Base-by-base conservation (phyloP, 2,329 filamentous ascomycete genomes). In the Xylariaceae sp. region DNA sequence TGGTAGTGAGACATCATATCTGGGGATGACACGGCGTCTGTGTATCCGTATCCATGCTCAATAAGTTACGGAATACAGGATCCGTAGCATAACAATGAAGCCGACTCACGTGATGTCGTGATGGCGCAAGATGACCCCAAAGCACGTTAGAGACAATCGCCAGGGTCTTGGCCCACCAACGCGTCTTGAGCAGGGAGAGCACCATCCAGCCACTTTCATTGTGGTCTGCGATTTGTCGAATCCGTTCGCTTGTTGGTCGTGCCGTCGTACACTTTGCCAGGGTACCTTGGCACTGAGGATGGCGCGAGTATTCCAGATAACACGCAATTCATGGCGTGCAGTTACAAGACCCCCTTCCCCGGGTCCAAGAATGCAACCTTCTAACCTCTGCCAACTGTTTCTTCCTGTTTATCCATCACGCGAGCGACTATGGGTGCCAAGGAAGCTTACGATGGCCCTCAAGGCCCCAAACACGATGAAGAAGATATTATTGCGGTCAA, bases 401-500 rank as follows among this genome's bases (percentile, higher is more conserved):
- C 7, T 22, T 22, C 21, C 21, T 7, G 21, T 22, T 22, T 22
- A 12, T 12, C 7, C 7, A 12, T 7, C 21, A 7, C 21, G 21
- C 12, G 21, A 7, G 21, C 7, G 13, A 29, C n/a, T 7, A 29
- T 29, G 27, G 27, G 5, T 12, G 27, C 13, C 27, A 29, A 29
- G 27, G 7, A 29, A 7, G 5, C 15, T 7, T 29, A 29, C 15
- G 27, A 29, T 29, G 27, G 11, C 27, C 11, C 7, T 15, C 13
- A n/a, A n/a, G 24, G 24, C 24, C n/a, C n/a, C n/a, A n/a, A n/a
- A n/a, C n/a, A 31, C 5, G n/a, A 7, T 19, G 21, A 17, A 15
- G 21, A 33, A 14, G 40, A 44, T 10, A 33, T 27, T 2, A 30
- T 33, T 11, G 36, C 44, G 19, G 38, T 49, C 6, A 42, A 42